Evolutionary conservation across 2,329 filamentous ascomycete genomes (phyloP), one percentile per base, ranked within the genome.

Genomic region (Arachnomyces sp.): DNA sequence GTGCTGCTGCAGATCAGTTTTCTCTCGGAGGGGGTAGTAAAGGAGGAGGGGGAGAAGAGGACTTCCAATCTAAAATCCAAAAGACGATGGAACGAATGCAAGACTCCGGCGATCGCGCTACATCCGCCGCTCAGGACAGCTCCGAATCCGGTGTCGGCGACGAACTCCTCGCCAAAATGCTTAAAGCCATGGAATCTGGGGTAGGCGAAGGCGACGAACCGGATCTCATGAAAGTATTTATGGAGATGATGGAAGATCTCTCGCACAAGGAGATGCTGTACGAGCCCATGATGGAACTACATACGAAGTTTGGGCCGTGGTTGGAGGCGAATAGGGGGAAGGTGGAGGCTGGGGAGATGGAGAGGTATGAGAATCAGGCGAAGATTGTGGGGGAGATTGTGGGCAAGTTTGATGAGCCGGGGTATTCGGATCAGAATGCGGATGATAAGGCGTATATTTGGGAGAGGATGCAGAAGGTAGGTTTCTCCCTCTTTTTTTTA

Each of bases 181-280:
- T 98, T 55, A 92, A 92, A 62, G 84, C 92, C 46, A 81, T 95
- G 67, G 83, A 86, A 54, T 74, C 76, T 15, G 65, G 73, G 16
- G 62, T 70, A 1, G 69, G 65, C 4, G 71, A 62, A 0, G 81
- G 76, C 7, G 66, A 69, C 44, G 87, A 95, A 42, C 88, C 92
- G 53, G 88, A 94, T 52, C 84, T 96, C 54, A 88, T 86, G 42
- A 90, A 94, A 67, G 87, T 96, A 79, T 76, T 98, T 44, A 79
- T 94, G 74, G 85, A 84, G 39, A 94, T 96, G 87, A 96, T 98
- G 90, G 87, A 96, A 66, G 89, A 98, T 63, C 74, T 98, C 47
- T 96, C 92, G 3, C 94, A 94, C 64, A 96, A 94, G 70, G 92
- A 96, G 52, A 95, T 98, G 47, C 67, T 98, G 37, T 96, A 96